A percentile compares a stretch with the other conserved stretches of the same genome.
Evolutionary conservation across 768 basidiomycete species (phyloP).

Genomic region (Thelephora ganbajun): DNA sequence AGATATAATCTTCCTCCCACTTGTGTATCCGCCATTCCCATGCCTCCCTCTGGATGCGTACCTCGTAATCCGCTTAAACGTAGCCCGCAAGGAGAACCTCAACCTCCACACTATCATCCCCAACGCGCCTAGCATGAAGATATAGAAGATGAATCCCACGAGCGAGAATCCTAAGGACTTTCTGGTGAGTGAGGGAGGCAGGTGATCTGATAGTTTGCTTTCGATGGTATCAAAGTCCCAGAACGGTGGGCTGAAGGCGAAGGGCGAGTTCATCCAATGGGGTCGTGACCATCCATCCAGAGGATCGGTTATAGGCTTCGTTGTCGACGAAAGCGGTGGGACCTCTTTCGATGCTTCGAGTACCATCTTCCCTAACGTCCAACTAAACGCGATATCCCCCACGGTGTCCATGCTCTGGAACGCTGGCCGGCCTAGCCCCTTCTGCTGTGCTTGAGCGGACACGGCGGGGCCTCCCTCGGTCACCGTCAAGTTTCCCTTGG

Average conservation of each 20-base stretch:
- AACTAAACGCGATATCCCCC: constrained; percentile 85
- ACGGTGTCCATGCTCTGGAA: constrained; percentile 94
- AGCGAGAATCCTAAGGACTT: constrained; percentile 63
- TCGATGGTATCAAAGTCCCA: constrained; percentile 46
- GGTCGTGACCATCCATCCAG: constrained; percentile 41
- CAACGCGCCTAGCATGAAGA: constrained; percentile 27
- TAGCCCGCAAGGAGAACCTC: constrained; percentile 37
- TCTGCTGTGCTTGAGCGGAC: constrained; percentile 60
- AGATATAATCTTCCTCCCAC: constrained; percentile 14
- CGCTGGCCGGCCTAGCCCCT: constrained; percentile 68
- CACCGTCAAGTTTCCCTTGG: constrained; percentile 56
- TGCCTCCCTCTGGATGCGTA: constrained; percentile 21
- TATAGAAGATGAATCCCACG: constrained; percentile 44
- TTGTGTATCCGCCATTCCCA: constrained; percentile 19
- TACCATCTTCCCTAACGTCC: constrained; percentile 99
- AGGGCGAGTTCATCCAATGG: constrained; percentile 33
- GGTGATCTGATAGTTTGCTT: constrained; percentile 47
- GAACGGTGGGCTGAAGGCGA: constrained; percentile 55
- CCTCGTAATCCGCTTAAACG: constrained; percentile 31
- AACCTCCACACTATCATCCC: constrained; percentile 38
- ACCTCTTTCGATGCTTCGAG: constrained; percentile 90
- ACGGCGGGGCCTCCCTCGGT: constrained; percentile 51
- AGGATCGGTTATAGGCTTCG: constrained; percentile 57
- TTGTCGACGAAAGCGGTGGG: constrained; percentile 28
- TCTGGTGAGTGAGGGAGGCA: constrained; percentile 48